Conservation (phyloP, 306 rosid genomes). For the Pterocarpus macrocarpus region DNA sequence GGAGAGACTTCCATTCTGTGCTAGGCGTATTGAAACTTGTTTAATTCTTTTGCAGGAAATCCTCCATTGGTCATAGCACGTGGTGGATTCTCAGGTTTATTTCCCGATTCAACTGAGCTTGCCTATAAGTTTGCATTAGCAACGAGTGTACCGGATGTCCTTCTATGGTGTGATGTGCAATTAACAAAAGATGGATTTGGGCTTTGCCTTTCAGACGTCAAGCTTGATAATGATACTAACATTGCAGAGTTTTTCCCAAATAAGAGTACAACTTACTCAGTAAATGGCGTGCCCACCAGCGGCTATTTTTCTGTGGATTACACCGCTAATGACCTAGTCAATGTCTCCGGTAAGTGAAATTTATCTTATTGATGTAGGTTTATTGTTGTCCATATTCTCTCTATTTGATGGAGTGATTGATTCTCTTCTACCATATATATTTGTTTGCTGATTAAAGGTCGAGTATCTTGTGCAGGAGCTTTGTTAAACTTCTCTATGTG, state of each 20-base stretch:
- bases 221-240: slow-evolving; percentile 63
- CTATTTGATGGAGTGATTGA: too few species aligned
- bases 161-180: slow-evolving; percentile 88
- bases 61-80: slow-evolving; percentile 77
- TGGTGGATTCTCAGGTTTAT: slow-evolving; percentile 91
- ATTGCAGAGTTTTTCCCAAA: not conserved
- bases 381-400: slow-evolving; percentile 12
- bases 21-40: slow-evolving; percentile 28
- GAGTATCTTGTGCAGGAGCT: not conserved
- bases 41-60: slow-evolving; percentile 63
- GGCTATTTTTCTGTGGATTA: slow-evolving; percentile 62
- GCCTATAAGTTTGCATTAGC: slow-evolving; percentile 55
- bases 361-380: slow-evolving; percentile 5
- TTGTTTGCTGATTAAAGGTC: slow-evolving; percentile 32
- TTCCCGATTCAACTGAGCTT: slow-evolving; percentile 68
- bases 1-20: slow-evolving; percentile 2
- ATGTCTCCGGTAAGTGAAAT: slow-evolving; percentile 37
- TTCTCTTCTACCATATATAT: not conserved
- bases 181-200: slow-evolving; percentile 80
- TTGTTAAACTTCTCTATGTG: not conserved
- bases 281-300: slow-evolving; percentile 39
- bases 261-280: slow-evolving; percentile 29
- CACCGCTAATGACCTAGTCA: slow-evolving; percentile 28
- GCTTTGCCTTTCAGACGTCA: slow-evolving; percentile 70
- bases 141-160: slow-evolving; percentile 44